A percentile compares a stretch with the other conserved stretches of the same genome.
phyloP scores from a whole-genome alignment of 2,329 filamentous ascomycete species.

The Fusarium tanahbumbuense region DNA sequence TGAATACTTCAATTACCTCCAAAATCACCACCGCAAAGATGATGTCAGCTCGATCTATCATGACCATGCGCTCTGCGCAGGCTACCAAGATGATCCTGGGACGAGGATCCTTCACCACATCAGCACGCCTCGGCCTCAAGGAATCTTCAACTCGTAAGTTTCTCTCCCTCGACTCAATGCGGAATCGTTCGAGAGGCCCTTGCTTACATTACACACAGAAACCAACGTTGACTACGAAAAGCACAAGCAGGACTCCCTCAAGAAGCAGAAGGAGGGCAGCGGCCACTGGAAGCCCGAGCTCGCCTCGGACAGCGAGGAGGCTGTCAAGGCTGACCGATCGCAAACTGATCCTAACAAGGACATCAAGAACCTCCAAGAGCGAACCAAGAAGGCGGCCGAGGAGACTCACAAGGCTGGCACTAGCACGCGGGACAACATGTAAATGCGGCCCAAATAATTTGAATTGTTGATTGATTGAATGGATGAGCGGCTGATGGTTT shows the following conservation, averaged over 20 bases:
- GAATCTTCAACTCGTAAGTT: constrained; percentile 53
- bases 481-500: constrained; percentile 3
- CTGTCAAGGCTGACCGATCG: constrained; percentile 73
- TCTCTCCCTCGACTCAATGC: background rate
- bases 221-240: constrained; percentile 61
- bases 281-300: constrained; percentile 82
- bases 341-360: constrained; percentile 51
- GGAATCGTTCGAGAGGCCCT: background rate
- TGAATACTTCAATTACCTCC: background rate
- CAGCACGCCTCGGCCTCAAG: constrained; percentile 49
- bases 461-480: constrained; percentile 6
- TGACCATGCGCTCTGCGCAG: constrained; percentile 43
- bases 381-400: constrained; percentile 65
- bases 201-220: constrained; percentile 40
- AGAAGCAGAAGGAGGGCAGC: constrained; percentile 76
- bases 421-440: constrained; percentile 60
- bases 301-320: constrained; percentile 82
- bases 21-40: constrained; percentile 23
- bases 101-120: constrained; percentile 46
- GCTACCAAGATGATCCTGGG: constrained; percentile 38
- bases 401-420: constrained; percentile 61
- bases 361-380: constrained; percentile 65
- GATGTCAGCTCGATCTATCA: constrained; percentile 40
- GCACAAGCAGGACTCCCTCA: constrained; percentile 70
- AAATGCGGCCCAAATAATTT: constrained; percentile 13